These are phyloP conservation scores for Trichosanthes truncata DNA, from an alignment of 306 rosid species.

Conservation along the genomic window DNA sequence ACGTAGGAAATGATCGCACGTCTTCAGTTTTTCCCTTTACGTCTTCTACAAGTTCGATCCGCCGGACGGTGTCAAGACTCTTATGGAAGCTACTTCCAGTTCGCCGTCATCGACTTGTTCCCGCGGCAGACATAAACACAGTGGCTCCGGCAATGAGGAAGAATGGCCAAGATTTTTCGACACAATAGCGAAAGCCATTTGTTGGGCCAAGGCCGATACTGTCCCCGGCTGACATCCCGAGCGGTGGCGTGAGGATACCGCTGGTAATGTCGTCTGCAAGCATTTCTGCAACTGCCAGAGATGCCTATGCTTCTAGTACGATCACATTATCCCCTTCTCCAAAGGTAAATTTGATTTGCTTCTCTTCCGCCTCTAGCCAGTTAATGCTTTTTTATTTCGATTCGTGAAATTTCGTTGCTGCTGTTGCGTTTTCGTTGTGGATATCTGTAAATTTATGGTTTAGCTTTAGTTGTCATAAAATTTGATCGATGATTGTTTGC, in stretches of 20 bases:
- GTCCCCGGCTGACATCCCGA: slow-evolving; percentile 90
- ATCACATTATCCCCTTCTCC: slow-evolving; percentile 78
- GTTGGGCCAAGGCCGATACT: slow-evolving; percentile 65
- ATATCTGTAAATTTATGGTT: not conserved
- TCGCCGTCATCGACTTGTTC: slow-evolving; percentile 42
- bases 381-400: not conserved
- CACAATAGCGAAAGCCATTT: slow-evolving; percentile 41
- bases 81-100: slow-evolving; percentile 19
- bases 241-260: slow-evolving; percentile 91
- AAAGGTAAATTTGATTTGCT: slow-evolving; percentile 38
- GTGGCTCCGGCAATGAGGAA: slow-evolving; percentile 13
- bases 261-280: slow-evolving; percentile 83
- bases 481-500: slow-evolving; percentile 11
- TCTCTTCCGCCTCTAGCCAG: not conserved
- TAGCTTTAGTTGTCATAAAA: not conserved
- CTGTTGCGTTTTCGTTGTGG: not conserved
- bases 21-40: not conserved
- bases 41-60: not conserved
- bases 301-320: slow-evolving; percentile 92
- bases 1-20: no score
- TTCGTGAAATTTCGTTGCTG: not conserved
- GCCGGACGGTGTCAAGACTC: not conserved
- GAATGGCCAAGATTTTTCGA: slow-evolving; percentile 65
- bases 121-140: slow-evolving; percentile 14
- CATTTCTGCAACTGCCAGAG: slow-evolving; percentile 85